Conservation (phyloP, 306 rosid genomes). For the Medicago lupulina region DNA sequence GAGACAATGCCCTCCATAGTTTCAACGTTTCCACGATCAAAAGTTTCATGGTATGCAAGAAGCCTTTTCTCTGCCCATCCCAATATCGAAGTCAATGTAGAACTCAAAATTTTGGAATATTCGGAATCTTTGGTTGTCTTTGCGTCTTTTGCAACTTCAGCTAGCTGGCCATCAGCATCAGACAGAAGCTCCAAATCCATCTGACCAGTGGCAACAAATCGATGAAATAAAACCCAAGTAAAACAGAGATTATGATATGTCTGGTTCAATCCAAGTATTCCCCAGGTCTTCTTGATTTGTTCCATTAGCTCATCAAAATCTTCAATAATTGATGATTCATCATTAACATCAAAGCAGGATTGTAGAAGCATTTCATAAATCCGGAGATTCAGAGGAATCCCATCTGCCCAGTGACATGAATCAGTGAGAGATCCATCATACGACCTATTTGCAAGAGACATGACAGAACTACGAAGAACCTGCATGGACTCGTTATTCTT, state of each 20-base stretch:
- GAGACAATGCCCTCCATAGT: conserved; percentile 94
- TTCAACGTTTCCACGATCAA: conserved; percentile 77
- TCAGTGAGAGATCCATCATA: conserved; percentile 78
- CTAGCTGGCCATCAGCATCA: conserved; percentile 75
- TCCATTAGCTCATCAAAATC: conserved; percentile 96
- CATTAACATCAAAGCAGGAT: conserved; percentile 80
- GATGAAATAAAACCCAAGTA: conserved; percentile 94
- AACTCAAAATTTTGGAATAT: conserved; percentile 82
- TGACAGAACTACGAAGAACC: conserved; percentile 92
- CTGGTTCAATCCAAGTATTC: conserved; percentile 91
- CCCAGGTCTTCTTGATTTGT: conserved; percentile 98
- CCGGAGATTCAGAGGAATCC: conserved; percentile 89
- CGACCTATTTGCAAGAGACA: conserved; percentile 83
- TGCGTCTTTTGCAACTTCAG: conserved; percentile 94
- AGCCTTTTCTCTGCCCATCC: conserved; percentile 99
- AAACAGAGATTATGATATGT: conserved; percentile 88
- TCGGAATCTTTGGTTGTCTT: conserved; percentile 87
- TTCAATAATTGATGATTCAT: conserved; percentile 79
- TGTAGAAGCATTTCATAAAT: conserved; percentile 86
- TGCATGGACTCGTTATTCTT: conserved; percentile 89
- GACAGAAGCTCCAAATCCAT: conserved; percentile 76
- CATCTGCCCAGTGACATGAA: conserved; percentile 98
- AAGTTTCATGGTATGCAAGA: conserved; percentile 98
- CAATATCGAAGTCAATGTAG: conserved; percentile 82
- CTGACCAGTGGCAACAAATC: conserved; percentile 93